phyloP scores from a whole-genome alignment of 2,329 filamentous ascomycete genomes.

The Aspergillus tamarii region DNA sequence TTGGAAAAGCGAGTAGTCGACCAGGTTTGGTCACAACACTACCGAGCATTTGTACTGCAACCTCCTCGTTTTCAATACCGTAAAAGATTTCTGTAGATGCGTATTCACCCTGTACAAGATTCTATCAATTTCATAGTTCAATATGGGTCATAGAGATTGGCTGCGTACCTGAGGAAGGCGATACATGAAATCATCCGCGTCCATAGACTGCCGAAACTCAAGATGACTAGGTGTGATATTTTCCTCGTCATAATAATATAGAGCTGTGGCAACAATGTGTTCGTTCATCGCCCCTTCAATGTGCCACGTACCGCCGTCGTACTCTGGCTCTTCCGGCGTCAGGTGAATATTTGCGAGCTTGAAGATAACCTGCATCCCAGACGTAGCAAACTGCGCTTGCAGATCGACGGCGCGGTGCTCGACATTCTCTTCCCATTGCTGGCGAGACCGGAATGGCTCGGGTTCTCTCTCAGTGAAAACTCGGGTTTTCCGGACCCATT shows the following conservation, averaged over 20 bases:
- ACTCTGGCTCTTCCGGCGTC: constrained; percentile 60
- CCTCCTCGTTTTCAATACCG: constrained; percentile 6
- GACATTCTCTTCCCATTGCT: not conserved
- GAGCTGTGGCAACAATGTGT: constrained; percentile 63
- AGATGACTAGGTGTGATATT: constrained; percentile 62
- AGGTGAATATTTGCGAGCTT: constrained; percentile 66
- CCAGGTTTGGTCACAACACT: constrained; percentile 6
- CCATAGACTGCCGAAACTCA: constrained; percentile 50
- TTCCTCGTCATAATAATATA: constrained; percentile 66
- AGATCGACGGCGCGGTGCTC: constrained; percentile 15
- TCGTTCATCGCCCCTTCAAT: constrained; percentile 61
- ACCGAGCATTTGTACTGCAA: constrained; percentile 8
- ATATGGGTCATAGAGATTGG: not conserved
- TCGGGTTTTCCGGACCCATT: not conserved
- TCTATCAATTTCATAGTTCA: not conserved
- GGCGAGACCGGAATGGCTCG: not conserved
- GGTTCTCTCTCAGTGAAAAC: not conserved
- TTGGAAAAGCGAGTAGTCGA: constrained; percentile 16
- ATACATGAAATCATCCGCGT: not conserved
- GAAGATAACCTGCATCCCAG: constrained; percentile 54
- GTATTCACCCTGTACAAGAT: not conserved
- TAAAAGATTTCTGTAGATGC: constrained; percentile 7
- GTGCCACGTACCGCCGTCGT: constrained; percentile 47
- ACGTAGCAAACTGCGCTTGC: constrained; percentile 32
- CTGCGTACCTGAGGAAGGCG: not conserved